A percentile compares a stretch with the other conserved stretches of the same genome.
Evolutionary conservation across 2,329 filamentous ascomycete genomes (phyloP).

Genomic region (Aspergillus latus): DNA sequence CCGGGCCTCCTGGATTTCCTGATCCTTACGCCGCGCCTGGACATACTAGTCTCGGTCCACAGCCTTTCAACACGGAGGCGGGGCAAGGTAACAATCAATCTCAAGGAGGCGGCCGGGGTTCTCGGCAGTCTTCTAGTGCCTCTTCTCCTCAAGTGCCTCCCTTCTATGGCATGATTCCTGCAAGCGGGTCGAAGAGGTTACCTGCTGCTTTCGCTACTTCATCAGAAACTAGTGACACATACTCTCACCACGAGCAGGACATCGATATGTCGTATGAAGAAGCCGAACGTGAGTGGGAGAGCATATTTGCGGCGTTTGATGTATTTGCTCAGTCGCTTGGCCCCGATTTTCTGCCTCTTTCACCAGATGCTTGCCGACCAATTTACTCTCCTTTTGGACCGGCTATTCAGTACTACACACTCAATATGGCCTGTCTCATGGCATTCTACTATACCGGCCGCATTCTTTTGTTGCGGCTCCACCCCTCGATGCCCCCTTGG

Average conservation of each 20-base stretch:
- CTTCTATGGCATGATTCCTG: conserved; percentile 53
- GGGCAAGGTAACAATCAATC: too few species aligned
- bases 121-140: conserved; percentile 15
- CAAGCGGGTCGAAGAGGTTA: conserved; percentile 41
- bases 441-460: conserved; percentile 81
- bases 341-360: conserved; percentile 72
- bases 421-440: conserved; percentile 85
- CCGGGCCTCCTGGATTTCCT: not conserved
- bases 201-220: conserved; percentile 55
- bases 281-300: conserved; percentile 76
- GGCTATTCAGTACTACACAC: conserved; percentile 77
- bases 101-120: too few species aligned
- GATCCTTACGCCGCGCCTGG: not conserved
- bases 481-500: conserved; percentile 87
- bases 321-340: conserved; percentile 61
- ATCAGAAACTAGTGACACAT: conserved; percentile 17
- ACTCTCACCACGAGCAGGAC: conserved; percentile 53
- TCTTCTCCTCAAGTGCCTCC: conserved; percentile 30
- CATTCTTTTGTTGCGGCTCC: conserved; percentile 76
- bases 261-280: conserved; percentile 64
- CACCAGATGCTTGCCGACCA: conserved; percentile 63
- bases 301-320: conserved; percentile 44
- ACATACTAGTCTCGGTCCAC: not conserved
- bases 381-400: conserved; percentile 75
- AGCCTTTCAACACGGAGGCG: not conserved